Evolutionary conservation across 306 rosid genomes (phyloP), one percentile per base, ranked within the genome.

Genomic region (Cyamopsis tetragonoloba): DNA sequence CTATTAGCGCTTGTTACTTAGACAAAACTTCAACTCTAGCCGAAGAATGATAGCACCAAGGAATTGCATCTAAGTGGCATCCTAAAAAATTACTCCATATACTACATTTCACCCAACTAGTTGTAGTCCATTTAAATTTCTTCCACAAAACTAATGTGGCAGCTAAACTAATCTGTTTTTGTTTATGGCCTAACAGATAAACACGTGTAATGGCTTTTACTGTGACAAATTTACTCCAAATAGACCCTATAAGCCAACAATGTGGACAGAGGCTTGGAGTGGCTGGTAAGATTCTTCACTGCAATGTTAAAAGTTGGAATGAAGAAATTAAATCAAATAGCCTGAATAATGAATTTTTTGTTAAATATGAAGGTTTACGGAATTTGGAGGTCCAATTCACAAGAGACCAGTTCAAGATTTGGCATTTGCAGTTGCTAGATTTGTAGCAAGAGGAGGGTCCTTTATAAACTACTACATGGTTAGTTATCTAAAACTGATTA

Each of bases 211-310:
- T 58, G 96, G 95, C 49, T 87, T 89, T 64, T 89, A 85, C 47
- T 89, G 96, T 20, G 89, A 89, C 42, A 24, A 89, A 65, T 89
- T 89, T 70, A 17, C 91, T 51, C 96, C 96, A 60, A 89, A 89
- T 70, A 85, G 70, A 76, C 96, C 96, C 6, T 85, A 89, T 70
- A 87, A 89, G 73, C 96, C 96, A 31, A 73, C 84, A 14, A 81
- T 89, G 39, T 89, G 96, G 96, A 89, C 96, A 38, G 96, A 87
- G 81, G 89, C 91, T 62, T 89, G 96, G 96, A 89, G 85, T 75
- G 96, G 96, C 70, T 89, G 96, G 96, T 89, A 76, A 59, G 79
- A 44, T 38, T 43, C n/a, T 18, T 59, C 35, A 38, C 7, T 32
- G 9, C 51, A 5, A 51, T 22, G 13, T 2, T 55, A 9, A n/a